Conservation (phyloP, 2,329 filamentous ascomycete genomes). For the Trichoderma sp. region DNA sequence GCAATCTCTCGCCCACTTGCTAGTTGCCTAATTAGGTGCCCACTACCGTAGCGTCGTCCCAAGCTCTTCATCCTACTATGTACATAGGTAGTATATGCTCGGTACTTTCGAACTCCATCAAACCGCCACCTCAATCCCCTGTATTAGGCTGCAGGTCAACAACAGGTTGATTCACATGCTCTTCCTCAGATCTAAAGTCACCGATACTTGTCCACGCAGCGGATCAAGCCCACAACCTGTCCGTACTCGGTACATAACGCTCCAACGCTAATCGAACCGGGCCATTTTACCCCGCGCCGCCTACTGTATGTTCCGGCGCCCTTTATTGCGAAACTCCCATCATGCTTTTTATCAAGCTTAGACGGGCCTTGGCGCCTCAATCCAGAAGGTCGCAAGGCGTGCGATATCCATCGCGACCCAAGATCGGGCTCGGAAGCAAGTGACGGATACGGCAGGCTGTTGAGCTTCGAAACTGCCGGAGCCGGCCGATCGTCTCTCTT, state of each 20-base stretch:
- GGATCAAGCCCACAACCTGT: neutral
- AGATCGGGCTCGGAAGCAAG: slow-evolving; percentile 4
- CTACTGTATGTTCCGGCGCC: neutral
- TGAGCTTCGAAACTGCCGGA: slow-evolving; percentile 8
- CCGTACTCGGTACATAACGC: neutral
- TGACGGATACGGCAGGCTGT: slow-evolving; percentile 18
- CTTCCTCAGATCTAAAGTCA: neutral
- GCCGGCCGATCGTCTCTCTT: neutral
- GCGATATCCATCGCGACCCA: neutral
- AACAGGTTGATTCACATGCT: neutral
- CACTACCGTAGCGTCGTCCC: neutral
- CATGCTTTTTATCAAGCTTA: slow-evolving; percentile 9
- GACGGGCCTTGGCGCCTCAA: slow-evolving; percentile 7
- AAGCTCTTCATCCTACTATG: neutral
- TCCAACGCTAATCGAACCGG: neutral
- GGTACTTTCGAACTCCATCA: neutral
- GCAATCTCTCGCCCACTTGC: neutral
- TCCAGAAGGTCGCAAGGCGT: neutral
- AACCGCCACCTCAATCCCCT: neutral
- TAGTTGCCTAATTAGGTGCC: slow-evolving; percentile 15
- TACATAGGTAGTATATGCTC: too few relatives aligned
- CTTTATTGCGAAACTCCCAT: neutral
- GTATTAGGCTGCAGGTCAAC: neutral
- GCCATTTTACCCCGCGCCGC: neutral
- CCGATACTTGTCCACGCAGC: neutral